Evolutionary conservation across 257 asterid species (phyloP), one percentile per base, ranked within the genome.

Genomic region (Haberlea rhodopensis): DNA sequence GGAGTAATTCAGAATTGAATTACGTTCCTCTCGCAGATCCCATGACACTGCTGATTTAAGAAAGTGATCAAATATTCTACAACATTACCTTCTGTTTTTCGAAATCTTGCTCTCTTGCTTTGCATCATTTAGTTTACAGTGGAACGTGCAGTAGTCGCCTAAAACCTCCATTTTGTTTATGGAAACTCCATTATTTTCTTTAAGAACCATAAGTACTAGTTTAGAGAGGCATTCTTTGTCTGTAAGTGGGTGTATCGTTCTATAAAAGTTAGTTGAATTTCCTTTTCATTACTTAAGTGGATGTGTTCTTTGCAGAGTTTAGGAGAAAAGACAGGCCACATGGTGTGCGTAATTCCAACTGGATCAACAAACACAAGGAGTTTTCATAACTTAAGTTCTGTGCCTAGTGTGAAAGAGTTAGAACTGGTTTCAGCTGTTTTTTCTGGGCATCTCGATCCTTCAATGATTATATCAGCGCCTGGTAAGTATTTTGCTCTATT

Each of bases 371-470:
- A 72, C 68, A 65, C 71, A 0, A 71, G 58, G 63, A 61, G 73
- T 75, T 65, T 78, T 48, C 75, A 70, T 48, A 76, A 68, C 27
- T 78, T 63, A 60, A 80, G 65, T 73, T 75, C 79, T 59, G 67
- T 83, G 71, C 83, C 83, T 22, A 81, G 63, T 71, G 87, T 87
- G 70, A 94, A 82, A 9, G 99, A 94, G 83, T 73, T 73, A 71
- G 89, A 87, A 69, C 67, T 94, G 60, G 63, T 94, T 62, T 76
- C 86, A 76, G 95, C 95, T 19, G 83, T 85, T 66, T 63, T 87
- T 69, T 80, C 87, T 60, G 99, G 95, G 75, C 75, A 76, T 72
- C 69, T 94, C 28, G 88, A 87, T 81, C 92, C 88, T 63, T 81
- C 90, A 43, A 56, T 80, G 66, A 68, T 94, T 27, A 64, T 73